Percentiles rank a stretch among this genome's conserved stretches.
phyloP scores from a whole-genome alignment of 2,329 filamentous ascomycete species.

The Neopestalotiopsis clavispora region DNA sequence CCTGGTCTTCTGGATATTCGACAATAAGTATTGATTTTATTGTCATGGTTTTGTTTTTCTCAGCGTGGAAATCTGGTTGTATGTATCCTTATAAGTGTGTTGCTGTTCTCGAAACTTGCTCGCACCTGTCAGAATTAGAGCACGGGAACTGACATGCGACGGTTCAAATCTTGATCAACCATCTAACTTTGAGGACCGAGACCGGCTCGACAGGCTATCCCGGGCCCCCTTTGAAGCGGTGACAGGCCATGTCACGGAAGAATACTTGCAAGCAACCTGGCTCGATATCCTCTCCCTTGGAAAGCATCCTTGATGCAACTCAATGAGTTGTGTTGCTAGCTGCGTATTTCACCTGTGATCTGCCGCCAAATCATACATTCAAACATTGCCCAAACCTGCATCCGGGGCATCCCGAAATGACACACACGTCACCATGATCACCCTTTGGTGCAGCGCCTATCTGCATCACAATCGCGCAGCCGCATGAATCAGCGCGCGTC shows the following conservation, averaged over 20 bases:
- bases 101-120: background rate
- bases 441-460: background rate
- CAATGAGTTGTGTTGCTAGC: background rate
- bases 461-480: background rate
- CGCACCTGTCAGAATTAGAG: background rate
- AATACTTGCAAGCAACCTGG: background rate
- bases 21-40: too few relatives aligned
- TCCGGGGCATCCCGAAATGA: conserved; percentile 13
- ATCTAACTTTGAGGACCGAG: conserved; percentile 1
- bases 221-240: conserved; percentile 5
- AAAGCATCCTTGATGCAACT: background rate
- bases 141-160: background rate
- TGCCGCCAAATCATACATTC: background rate
- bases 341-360: background rate
- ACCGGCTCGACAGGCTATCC: conserved; percentile 12
- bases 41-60: background rate
- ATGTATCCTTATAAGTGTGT: background rate
- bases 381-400: too few relatives aligned
- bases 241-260: conserved; percentile 1
- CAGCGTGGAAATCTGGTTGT: background rate
- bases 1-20: background rate
- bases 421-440: conserved; percentile 12
- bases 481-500: background rate
- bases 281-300: background rate
- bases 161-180: conserved; percentile 3